Evolutionary conservation across 23 red algal species (phyloP), one percentile per base, ranked within the genome.

Genomic region (Rhodosorus marinus): DNA sequence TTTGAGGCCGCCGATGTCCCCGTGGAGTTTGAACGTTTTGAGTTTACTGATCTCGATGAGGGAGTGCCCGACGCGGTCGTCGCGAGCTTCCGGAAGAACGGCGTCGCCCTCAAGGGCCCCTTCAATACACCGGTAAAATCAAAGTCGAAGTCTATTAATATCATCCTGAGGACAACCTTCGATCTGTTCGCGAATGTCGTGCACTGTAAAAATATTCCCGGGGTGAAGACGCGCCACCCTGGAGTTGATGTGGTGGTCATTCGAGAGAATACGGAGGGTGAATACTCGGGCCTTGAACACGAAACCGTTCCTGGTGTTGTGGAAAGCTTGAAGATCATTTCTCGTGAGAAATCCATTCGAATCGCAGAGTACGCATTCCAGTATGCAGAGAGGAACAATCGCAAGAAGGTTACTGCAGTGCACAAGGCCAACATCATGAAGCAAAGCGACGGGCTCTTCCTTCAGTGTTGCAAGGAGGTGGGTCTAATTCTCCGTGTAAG

Each of bases 361-460:
- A 75, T 98, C 15, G 81, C 78, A 29, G 74, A 78, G 34, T 98
- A 84, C 73, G 90, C 90, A 8, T 98, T 98, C 57, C 40, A 84
- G 20, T 98, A 98, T 43, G 90, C 90, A 31, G 64, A 49, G 15
- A 62, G 69, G 5, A 98, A 98, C 56, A 42, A 67, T 26, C 70
- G 90, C 5, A 72, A 74, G 59, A 36, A 47, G 26, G 90, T 98
- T 25, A 98, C 90, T 55, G 78, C 77, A 15, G 90, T 98, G 20
- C 90, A 98, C 70, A 98, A 98, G 66, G 90, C 90, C 21, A 67
- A 60, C 40, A 71, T 98, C 31, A 79, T 98, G 77, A 98, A 98
- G 60, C 17, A 64, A 25, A 62, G 63, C 1, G 90, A 98, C 58
- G 90, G 90, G 19, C 53, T 98, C 14, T 98, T 98, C 64, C 51